Evolutionary conservation across 305 asterid species (phyloP), one percentile per base, ranked within the genome.

Genomic region (Fraxinus angustifolia): DNA sequence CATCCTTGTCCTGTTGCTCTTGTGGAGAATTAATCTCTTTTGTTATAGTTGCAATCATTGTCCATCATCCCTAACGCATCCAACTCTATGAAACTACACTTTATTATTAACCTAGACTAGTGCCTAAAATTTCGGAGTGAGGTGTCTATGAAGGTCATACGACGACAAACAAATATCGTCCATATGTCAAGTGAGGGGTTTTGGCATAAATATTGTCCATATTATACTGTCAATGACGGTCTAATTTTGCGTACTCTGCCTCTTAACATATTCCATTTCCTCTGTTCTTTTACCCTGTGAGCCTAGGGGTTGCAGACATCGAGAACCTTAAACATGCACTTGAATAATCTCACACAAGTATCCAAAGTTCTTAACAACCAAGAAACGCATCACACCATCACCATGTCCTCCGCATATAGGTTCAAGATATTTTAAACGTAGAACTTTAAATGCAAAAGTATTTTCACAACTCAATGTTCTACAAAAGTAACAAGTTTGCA

Each of bases 401-500:
- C 56, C 56, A 45, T 12, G 56, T 3, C 58, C 70, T 56, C 8
- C 8, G 1, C 7, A 8, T 60, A 58, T 58, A 60, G 71, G 71
- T 21, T 60, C 30, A 19, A 23, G 31, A 60, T 60, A 14, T 60
- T 60, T 23, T 21, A 19, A 19, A 60, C 10, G 34, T 8, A 23
- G 14, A 62, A 23, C 16, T 23, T 62, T 10, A 62, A 62, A 23
- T 62, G 71, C 71, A 21, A 10, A 23, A 62, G n/a, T 19, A 62
- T 2, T 21, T 62, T 21, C 34, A 62, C 10, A 60, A 8, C 73
- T 42, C 19, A 48, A 80, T 16, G 70, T 60, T 17, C 30, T 60
- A 60, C 70, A 65, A 73, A 42, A 73, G 68, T 81, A 78, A 60
- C 78, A 74, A 28, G 76, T 76, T 8, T 7, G 38, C 31, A 40